phyloP scores from a whole-genome alignment of 2,329 filamentous ascomycete genomes.

The Biscogniauxia marginata region DNA sequence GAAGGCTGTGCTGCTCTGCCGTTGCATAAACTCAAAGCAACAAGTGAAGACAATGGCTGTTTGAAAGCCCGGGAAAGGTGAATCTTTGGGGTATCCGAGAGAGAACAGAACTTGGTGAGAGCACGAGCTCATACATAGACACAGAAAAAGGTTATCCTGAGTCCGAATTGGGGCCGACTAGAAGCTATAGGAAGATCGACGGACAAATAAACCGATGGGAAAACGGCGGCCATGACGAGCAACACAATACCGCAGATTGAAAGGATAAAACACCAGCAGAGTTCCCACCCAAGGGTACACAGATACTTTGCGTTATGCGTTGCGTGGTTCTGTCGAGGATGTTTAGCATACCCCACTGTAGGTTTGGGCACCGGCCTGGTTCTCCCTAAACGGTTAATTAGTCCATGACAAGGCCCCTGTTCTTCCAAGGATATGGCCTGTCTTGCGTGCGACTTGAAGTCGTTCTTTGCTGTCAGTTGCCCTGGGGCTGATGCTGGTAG shows the following conservation, averaged over 20 bases:
- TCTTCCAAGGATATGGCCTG: slow-evolving; percentile 5
- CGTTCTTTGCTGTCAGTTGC: slow-evolving; percentile 1
- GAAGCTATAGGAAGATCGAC: slow-evolving; percentile 15
- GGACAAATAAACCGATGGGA: slow-evolving; percentile 23
- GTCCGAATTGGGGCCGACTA: slow-evolving; percentile 23
- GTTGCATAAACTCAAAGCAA: slow-evolving; percentile 32
- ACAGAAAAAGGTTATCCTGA: slow-evolving; percentile 19
- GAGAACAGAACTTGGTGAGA: slow-evolving; percentile 20
- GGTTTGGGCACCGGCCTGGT: slow-evolving; percentile 29
- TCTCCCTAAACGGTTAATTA: slow-evolving; percentile 23
- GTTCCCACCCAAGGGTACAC: slow-evolving; percentile 33
- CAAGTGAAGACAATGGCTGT: slow-evolving; percentile 32
- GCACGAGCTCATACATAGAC: slow-evolving; percentile 14
- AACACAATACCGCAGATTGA: slow-evolving; percentile 10
- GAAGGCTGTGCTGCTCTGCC: slow-evolving; percentile 32
- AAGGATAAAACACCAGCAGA: slow-evolving; percentile 20
- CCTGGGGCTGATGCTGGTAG: slow-evolving; percentile 6
- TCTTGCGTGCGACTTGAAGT: slow-evolving; percentile 2
- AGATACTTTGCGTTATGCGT: slow-evolving; percentile 35
- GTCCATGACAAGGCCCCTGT: slow-evolving; percentile 26
- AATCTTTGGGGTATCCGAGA: slow-evolving; percentile 25
- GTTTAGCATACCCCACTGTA: slow-evolving; percentile 36
- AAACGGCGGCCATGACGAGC: slow-evolving; percentile 18
- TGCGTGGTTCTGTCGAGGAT: slow-evolving; percentile 30
- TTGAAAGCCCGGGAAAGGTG: slow-evolving; percentile 25